phyloP scores from a whole-genome alignment of 768 basidiomycete genomes.

The Calocybe indica region DNA sequence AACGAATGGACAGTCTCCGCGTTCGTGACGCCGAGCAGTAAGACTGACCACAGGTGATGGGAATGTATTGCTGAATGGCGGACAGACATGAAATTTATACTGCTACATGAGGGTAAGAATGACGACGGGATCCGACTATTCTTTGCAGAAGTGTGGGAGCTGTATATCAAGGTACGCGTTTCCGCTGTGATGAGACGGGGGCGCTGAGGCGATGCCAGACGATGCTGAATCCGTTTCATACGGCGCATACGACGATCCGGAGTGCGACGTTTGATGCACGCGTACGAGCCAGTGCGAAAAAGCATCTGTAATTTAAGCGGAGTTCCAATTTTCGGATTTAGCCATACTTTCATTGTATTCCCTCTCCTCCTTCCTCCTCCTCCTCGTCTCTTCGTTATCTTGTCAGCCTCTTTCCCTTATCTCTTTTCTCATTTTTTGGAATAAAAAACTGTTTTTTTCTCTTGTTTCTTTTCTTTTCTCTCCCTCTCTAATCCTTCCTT shows the following conservation, averaged over 20 bases:
- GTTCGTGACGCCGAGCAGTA: slow-evolving; percentile 93
- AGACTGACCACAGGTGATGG: slow-evolving; percentile 22
- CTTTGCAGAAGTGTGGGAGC: slow-evolving; percentile 95
- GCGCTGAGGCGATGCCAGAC: slow-evolving; percentile 40
- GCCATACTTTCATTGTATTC: slow-evolving; percentile 16
- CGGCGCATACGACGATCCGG: slow-evolving; percentile 77
- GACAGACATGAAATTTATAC: slow-evolving; percentile 89
- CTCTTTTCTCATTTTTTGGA: slow-evolving; percentile 21
- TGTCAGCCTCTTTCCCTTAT: slow-evolving; percentile 24
- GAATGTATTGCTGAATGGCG: slow-evolving; percentile 13
- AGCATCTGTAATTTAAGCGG: slow-evolving; percentile 46
- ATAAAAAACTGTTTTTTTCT: slow-evolving; percentile 14
- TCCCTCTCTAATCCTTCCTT: slow-evolving; percentile 12
- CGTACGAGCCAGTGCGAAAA: slow-evolving; percentile 82
- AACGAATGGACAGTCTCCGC: slow-evolving; percentile 99
- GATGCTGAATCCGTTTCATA: slow-evolving; percentile 93
- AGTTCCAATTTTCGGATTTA: background rate
- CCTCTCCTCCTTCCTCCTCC: slow-evolving; percentile 26
- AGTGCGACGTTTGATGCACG: slow-evolving; percentile 78
- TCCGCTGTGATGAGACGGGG: slow-evolving; percentile 3
- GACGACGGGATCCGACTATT: slow-evolving; percentile 94
- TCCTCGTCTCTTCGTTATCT: slow-evolving; percentile 17
- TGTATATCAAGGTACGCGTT: slow-evolving; percentile 83
- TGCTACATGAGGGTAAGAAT: slow-evolving; percentile 93
- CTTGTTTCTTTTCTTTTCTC: slow-evolving; percentile 9